Base-by-base conservation (phyloP, 495 filamentous ascomycete species). In the Daldinia loculata region DNA sequence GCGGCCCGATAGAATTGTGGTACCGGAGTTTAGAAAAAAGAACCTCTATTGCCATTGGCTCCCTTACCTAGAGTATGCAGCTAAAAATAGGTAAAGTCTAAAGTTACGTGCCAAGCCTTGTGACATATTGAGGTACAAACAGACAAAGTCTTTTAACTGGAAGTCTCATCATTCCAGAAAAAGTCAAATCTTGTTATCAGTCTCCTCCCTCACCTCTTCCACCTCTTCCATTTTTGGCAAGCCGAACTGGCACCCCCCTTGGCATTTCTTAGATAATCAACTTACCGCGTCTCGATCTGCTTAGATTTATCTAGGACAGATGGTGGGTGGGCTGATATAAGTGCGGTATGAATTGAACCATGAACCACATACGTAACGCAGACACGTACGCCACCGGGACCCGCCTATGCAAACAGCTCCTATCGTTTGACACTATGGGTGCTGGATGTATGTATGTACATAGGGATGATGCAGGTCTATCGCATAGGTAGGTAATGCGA, bases 311-410 rank as follows among this genome's bases (percentile, higher is more conserved):
- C 17, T 48, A 2, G 43, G 22, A 48, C 6, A 48, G 17, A 48
- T 48, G 8, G 43, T 48, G 15, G 24, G 50, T n/a, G 26, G 50
- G 27, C 50, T 53, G 26, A 39, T 69, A 34, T 6, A 9, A 38
- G 8, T 36, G 36, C 51, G 26, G 30, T 50, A 67, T 27, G 30
- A 26, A 57, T 45, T 56, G 34, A 41, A 60, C 24, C 30, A 27
- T 56, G 34, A 41, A 60, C 24, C 30, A 27, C 57, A 62, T 72
- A 61, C 70, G 70, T 61, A 72, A 71, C 59, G 32, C n/a, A 41
- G 22, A 45, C 55, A 66, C 50, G 61, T 62, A 66, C 48, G 29
- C 45, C 17, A 11, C 34, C 27, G 48, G 32, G 19, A 58, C 66
- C 52, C 52, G 19, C 62, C 50, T 53, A 30, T 53, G 14, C 22